Evolutionary conservation across 2,329 filamentous ascomycete species (phyloP).

Genomic region (Botrytis aclada): DNA sequence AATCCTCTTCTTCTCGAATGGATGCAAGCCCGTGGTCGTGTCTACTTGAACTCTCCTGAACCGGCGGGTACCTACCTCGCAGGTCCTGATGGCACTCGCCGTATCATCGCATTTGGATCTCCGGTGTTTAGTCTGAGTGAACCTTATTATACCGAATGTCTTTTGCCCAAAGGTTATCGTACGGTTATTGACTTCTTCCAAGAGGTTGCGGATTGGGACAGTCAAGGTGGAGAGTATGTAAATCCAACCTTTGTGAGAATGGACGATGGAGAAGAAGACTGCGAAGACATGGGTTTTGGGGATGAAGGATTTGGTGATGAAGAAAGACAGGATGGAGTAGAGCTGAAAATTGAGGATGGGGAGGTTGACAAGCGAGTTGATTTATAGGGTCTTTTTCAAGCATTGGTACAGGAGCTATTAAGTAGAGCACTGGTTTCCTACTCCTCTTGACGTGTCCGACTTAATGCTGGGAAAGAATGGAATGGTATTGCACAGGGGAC

Average conservation of each 20-base stretch:
- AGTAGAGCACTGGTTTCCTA: background rate
- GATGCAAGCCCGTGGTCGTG: conserved; percentile 49
- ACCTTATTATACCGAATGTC: conserved; percentile 54
- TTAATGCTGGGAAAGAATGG: background rate
- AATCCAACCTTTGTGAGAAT: conserved; percentile 37
- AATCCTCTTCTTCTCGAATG: conserved; percentile 26
- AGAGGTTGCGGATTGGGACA: conserved; percentile 47
- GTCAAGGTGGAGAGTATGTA: conserved; percentile 33
- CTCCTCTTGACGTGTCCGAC: background rate
- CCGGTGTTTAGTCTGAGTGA: conserved; percentile 70
- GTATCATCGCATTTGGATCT: conserved; percentile 50
- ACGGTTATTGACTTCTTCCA: conserved; percentile 61
- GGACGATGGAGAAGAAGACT: conserved; percentile 22
- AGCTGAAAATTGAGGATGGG: conserved; percentile 9
- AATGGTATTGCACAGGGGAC: background rate
- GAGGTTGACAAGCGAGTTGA: background rate
- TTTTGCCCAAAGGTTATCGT: conserved; percentile 55
- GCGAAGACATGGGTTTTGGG: conserved; percentile 3
- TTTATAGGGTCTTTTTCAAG: background rate
- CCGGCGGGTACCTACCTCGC: conserved; percentile 53
- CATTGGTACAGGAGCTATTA: background rate
- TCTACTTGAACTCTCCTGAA: conserved; percentile 55
- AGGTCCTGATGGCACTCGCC: conserved; percentile 44
- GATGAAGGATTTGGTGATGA: conserved; percentile 17
- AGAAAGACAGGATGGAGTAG: conserved; percentile 12